Conservation (phyloP, 2,329 filamentous ascomycete genomes). For the Cladosporium sp. region DNA sequence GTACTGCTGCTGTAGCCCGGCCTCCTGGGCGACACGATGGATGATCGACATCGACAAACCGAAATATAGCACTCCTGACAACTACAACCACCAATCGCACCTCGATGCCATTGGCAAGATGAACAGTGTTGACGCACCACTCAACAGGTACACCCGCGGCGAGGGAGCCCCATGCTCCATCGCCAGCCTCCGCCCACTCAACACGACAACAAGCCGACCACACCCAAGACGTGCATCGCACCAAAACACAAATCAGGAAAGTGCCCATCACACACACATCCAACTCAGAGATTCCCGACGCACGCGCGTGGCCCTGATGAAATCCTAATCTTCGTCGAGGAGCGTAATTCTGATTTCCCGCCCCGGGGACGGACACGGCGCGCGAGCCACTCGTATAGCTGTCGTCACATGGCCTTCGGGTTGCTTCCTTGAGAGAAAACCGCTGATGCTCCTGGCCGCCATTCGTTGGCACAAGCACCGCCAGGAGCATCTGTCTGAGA, state of each 20-base stretch:
- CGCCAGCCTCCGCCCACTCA: neutral
- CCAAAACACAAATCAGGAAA: neutral
- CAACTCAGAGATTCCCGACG: neutral
- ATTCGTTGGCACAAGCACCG: neutral
- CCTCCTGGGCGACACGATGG: neutral
- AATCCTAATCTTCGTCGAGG: neutral
- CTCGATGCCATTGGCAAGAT: neutral
- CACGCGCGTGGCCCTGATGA: neutral
- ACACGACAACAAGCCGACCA: neutral
- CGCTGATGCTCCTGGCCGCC: neutral
- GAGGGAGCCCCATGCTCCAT: neutral
- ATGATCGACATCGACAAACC: neutral
- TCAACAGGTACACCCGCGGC: neutral
- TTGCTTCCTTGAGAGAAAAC: neutral
- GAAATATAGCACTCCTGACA: neutral
- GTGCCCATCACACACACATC: neutral
- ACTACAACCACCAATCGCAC: neutral
- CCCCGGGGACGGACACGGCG: conserved; percentile 1
- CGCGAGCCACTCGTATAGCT: neutral
- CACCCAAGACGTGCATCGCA: neutral
- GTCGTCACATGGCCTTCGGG: neutral
- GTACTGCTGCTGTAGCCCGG: neutral
- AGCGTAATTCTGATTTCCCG: neutral
- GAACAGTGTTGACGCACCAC: neutral
- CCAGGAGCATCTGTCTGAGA: neutral